Evolutionary conservation across 2,329 filamentous ascomycete species (phyloP), one percentile per base, ranked within the genome.

Genomic region (Fusarium praegraminearum): DNA sequence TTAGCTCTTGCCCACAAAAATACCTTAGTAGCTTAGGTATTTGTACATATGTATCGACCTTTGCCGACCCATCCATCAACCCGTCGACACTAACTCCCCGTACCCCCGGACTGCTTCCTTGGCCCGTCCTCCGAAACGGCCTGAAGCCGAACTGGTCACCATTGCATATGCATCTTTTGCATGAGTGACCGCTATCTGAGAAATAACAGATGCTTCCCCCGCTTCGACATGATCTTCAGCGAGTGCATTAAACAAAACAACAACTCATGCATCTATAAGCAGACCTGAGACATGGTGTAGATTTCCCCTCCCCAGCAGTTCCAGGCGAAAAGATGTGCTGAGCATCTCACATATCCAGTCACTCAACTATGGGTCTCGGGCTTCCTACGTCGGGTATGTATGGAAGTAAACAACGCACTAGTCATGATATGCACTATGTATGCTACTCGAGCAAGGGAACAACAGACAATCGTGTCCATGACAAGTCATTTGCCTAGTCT

Each of bases 151-250:
- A 66, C 41, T 49, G 32, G 46, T 49, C 54, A 38, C 36, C 47
- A 62, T 60, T 61, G 28, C 46, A 45, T 58, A 35, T 35, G 43
- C 38, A 36, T 44, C n/a, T 38, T 59, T 58, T 64, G 58, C 64
- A 68, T 68, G 64, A 55, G 67, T 70, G 62, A 65, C 62, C 62
- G 62, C 62, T 50, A 54, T 61, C 47, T 66, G 54, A 53, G 41
- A 57, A 38, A 47, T 18, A 43, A 28, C 35, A 60, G 22, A 35
- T 36, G 24, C 35, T 65, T 26, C 35, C 57, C 41, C 36, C 20
- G 20, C 24, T 52, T 18, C 35, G 60, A 47, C 44, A 16, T 43
- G 22, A 30, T 46, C 20, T 35, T 30, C 36, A n/a, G 35, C 35
- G 13, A 52, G 24, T 28, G 26, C 11, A 58, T 32, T 59, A 53